Conservation (phyloP, 2,329 filamentous ascomycete genomes). For the Talaromyces rugulosus region DNA sequence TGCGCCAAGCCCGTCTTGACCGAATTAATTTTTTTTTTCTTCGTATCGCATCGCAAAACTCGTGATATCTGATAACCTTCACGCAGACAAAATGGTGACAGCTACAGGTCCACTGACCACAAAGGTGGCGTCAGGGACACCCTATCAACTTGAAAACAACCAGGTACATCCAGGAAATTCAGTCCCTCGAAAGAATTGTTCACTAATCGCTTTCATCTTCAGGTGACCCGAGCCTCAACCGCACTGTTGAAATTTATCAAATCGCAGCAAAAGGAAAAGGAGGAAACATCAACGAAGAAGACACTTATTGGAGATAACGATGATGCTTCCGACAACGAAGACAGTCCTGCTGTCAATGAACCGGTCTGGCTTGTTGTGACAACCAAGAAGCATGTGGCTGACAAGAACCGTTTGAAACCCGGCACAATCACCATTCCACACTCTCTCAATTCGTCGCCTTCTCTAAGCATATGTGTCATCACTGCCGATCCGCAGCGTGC, state of each 20-base stretch:
- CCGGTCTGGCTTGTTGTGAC: constrained; percentile 60
- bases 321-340: constrained; percentile 44
- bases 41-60: constrained; percentile 15
- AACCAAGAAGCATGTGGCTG: constrained; percentile 64
- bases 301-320: constrained; percentile 49
- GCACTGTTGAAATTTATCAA: constrained; percentile 58
- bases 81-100: constrained; percentile 33
- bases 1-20: constrained; percentile 7
- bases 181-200: neutral
- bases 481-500: constrained; percentile 75
- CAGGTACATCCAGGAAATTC: constrained; percentile 33
- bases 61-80: constrained; percentile 23
- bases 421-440: constrained; percentile 76
- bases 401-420: constrained; percentile 77
- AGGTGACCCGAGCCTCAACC: constrained; percentile 57
- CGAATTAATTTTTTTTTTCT: constrained; percentile 30
- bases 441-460: constrained; percentile 63
- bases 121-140: constrained; percentile 38
- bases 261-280: constrained; percentile 45
- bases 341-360: constrained; percentile 43
- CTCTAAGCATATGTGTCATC: constrained; percentile 76
- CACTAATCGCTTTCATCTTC: constrained; percentile 6
- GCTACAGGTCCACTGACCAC: constrained; percentile 36
- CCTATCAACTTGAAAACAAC: constrained; percentile 45
- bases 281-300: constrained; percentile 48